Base-by-base conservation (phyloP, 169 alveolate genomes). In the Blepharisma undulans region DNA sequence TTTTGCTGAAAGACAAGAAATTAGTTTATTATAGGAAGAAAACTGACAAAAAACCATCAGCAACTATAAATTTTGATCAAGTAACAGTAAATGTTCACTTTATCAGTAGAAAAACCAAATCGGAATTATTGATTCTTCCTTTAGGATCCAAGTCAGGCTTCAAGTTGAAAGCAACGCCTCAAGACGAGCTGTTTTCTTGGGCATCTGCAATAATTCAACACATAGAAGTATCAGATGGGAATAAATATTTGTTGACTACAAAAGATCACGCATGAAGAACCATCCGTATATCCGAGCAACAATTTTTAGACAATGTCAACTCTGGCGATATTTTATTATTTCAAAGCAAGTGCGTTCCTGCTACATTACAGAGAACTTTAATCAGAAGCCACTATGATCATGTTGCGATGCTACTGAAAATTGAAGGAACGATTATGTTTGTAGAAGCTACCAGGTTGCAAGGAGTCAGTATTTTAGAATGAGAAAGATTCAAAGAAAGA, bases 371-470 rank as follows among this genome's bases (percentile, higher is more conserved):
- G n/a, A 92, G 97, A 89, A 30, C 84, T 10, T n/a, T 95, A 0
- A 93, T 95, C 7, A 12, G 90, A 60, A 89, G 95, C 32, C 90
- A 94, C 25, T 95, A 95, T 87, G 98, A 96, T 87, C 98, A 96
- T 92, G 97, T 96, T 2, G 98, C 97, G 7, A 80, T 96, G 85
- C 59, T 95, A 18, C 77, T 96, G 12, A 34, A 60, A 7, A 29
- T 32, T 4, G 10, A 21, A n/a, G 89, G 89, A 32, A 21, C 33
- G 8, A 76, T 88, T 19, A 61, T 88, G 27, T 16, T 88, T 10
- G 21, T 88, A 33, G 92, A 88, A 88, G 86, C 92, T 18, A 88
- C 92, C 14, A 27, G 87, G 16, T 34, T 25, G 22, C n/a, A 8
- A 61, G 92, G 92, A 8, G 92, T 88, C 7, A 82, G 36, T 60